Base-by-base conservation (phyloP, 2,329 filamentous ascomycete genomes). In the Teratosphaeria gauchensis region DNA sequence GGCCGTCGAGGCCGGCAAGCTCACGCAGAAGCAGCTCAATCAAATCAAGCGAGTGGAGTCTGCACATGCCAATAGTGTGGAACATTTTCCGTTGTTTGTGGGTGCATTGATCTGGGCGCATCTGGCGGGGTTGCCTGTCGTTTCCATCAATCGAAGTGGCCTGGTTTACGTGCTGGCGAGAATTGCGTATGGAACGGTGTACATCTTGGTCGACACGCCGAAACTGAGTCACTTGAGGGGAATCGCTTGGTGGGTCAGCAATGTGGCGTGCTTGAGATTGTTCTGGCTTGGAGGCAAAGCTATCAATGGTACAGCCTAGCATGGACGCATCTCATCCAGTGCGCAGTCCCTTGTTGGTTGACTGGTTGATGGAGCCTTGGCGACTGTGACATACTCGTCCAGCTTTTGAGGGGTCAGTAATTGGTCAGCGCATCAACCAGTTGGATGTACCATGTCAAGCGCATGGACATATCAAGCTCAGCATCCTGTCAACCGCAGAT, bases 61-160 rank as follows among this genome's bases (percentile, higher is more conserved):
- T 4, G 77, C 77, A n/a, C 75, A 77, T 60, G 75, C 75, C 12
- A 81, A 80, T 57, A 72, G 75, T 0, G 72, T 79, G 1, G 78
- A 75, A 59, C 71, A 76, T 58, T 77, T 69, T 57, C 61, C 73
- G 0, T 58, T 78, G 1, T 75, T 79, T 58, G 63, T 68, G 0
- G 69, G 65, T 0, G 73, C 72, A 3, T 67, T 79, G 59, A 53
- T 75, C 2, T 73, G 76, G 54, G 76, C 76, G 0, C 71, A 73
- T 2, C 60, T 75, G 14, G 70, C 76, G 0, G 73, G 74, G 4
- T 72, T 81, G 24, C 65, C 72, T 0, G 58, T 56, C 2, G 60
- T 59, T 2, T 61, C 61, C 0, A 66, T 79, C n/a, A 80, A 78
- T 63, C 65, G 63, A 0, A 70, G 71, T 4, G 75, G 71, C 2